phyloP scores from a whole-genome alignment of 768 basidiomycete genomes.

The Tylopilus sp. region DNA sequence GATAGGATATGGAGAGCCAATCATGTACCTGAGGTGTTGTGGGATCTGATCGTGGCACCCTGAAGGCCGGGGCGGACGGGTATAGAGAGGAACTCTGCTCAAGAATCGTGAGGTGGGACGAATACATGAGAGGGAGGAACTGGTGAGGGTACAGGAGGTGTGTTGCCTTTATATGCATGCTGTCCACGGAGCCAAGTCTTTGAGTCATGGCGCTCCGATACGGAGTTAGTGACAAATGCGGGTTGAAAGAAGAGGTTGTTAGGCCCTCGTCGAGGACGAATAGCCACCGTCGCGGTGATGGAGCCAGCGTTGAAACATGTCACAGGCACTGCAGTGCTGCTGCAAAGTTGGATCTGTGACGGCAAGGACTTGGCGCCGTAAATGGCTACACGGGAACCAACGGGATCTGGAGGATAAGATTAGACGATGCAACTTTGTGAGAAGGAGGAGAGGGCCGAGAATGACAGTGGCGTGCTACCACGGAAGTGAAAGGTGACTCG shows the following conservation, averaged over 20 bases:
- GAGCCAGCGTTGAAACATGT: slow-evolving; percentile 34
- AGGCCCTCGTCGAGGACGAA: slow-evolving; percentile 25
- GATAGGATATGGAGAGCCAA: slow-evolving; percentile 65
- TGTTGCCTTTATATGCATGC: slow-evolving; percentile 32
- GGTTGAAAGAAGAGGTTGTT: slow-evolving; percentile 26
- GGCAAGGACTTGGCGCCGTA: slow-evolving; percentile 25
- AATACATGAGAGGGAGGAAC: slow-evolving; percentile 19
- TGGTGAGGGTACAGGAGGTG: slow-evolving; percentile 4
- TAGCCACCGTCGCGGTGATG: slow-evolving; percentile 35
- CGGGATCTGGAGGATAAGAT: slow-evolving; percentile 21
- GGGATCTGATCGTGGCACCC: slow-evolving; percentile 49
- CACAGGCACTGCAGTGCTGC: slow-evolving; percentile 31
- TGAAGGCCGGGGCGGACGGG: slow-evolving; percentile 55
- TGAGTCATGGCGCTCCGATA: slow-evolving; percentile 26
- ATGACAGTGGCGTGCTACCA: slow-evolving; percentile 21
- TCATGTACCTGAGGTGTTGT: slow-evolving; percentile 40
- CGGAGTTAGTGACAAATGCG: slow-evolving; percentile 29
- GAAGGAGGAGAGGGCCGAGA: slow-evolving; percentile 4
- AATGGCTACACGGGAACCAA: slow-evolving; percentile 14
- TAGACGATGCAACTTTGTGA: slow-evolving; percentile 11
- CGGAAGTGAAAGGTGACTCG: slow-evolving; percentile 15
- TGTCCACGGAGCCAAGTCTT: slow-evolving; percentile 17
- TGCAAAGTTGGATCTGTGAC: slow-evolving; percentile 29
- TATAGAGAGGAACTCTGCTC: slow-evolving; percentile 50
- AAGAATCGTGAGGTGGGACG: slow-evolving; percentile 63